A percentile compares a stretch with the other conserved stretches of the same genome.
Conservation (phyloP, 2,329 filamentous ascomycete species). For the Calonectria montana region DNA sequence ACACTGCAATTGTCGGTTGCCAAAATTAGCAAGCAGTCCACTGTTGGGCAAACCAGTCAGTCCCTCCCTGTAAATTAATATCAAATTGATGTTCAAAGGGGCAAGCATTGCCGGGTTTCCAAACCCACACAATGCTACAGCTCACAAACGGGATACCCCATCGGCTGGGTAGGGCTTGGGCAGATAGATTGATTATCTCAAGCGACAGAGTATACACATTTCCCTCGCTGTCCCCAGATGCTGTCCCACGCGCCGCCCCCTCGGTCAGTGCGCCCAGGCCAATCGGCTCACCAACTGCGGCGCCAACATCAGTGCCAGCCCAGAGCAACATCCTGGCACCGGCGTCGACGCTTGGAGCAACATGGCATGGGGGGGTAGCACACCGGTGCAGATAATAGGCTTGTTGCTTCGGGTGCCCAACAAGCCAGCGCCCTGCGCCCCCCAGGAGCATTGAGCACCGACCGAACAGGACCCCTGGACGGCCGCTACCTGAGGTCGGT, state of each 20-base stretch:
- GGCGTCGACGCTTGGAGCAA: conserved; percentile 18
- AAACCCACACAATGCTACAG: conserved; percentile 2
- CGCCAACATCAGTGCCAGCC: conserved; percentile 16
- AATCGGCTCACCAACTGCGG: conserved; percentile 5
- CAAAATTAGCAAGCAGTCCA: conserved; percentile 2
- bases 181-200: not conserved
- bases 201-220: not conserved
- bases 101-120: not conserved
- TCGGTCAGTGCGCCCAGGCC: conserved; percentile 20
- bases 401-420: not conserved
- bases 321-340: conserved; percentile 17
- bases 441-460: conserved; percentile 6
- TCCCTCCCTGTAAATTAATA: conserved; percentile 8
- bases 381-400: conserved; percentile 22
- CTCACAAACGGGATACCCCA: not conserved
- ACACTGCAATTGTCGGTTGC: not conserved
- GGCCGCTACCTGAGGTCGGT: conserved; percentile 16
- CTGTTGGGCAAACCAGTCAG: not conserved
- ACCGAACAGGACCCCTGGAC: conserved; percentile 17
- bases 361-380: conserved; percentile 16
- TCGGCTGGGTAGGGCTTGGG: not conserved
- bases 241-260: conserved; percentile 6
- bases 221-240: not conserved
- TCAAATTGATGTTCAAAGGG: not conserved
- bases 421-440: conserved; percentile 10